phyloP scores from a whole-genome alignment of 257 asterid genomes.

The Primulina eburnea region DNA sequence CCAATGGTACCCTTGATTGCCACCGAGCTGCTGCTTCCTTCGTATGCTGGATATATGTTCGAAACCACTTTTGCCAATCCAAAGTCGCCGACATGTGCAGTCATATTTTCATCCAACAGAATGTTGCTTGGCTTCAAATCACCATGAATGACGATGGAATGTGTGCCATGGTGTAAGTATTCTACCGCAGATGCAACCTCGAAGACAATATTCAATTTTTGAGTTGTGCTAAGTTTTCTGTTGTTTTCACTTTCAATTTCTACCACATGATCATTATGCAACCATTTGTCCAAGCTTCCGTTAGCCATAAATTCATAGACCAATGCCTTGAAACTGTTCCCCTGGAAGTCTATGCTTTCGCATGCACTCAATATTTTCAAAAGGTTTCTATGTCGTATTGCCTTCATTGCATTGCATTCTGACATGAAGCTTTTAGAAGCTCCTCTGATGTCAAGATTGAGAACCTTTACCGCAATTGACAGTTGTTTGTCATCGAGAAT shows the following conservation, averaged over 20 bases:
- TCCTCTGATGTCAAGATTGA: slow-evolving; percentile 6
- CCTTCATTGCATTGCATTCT: slow-evolving; percentile 6
- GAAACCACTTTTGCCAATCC: slow-evolving; percentile 26
- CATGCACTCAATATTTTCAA: slow-evolving; percentile 6
- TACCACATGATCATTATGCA: neutral
- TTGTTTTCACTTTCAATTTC: neutral
- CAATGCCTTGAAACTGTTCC: neutral
- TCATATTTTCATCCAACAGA: slow-evolving; percentile 33
- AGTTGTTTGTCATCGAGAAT: no score
- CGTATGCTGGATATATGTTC: no score
- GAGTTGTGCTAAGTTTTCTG: neutral
- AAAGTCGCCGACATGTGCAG: slow-evolving; percentile 39
- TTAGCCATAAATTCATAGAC: slow-evolving; percentile 6
- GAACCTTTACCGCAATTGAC: no score
- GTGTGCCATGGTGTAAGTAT: slow-evolving; percentile 27
- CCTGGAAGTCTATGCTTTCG: slow-evolving; percentile 5
- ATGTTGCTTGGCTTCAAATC: slow-evolving; percentile 38
- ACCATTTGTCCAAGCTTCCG: neutral
- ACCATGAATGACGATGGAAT: slow-evolving; percentile 21
- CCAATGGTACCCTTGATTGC: no score
- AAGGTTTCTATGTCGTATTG: slow-evolving; percentile 12
- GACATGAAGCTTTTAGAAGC: slow-evolving; percentile 15
- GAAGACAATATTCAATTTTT: slow-evolving; percentile 16
- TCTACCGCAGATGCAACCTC: slow-evolving; percentile 24
- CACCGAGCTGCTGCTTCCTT: no score